Evolutionary conservation across 257 asterid species (phyloP).

Genomic region (Coffea eugenioides): DNA sequence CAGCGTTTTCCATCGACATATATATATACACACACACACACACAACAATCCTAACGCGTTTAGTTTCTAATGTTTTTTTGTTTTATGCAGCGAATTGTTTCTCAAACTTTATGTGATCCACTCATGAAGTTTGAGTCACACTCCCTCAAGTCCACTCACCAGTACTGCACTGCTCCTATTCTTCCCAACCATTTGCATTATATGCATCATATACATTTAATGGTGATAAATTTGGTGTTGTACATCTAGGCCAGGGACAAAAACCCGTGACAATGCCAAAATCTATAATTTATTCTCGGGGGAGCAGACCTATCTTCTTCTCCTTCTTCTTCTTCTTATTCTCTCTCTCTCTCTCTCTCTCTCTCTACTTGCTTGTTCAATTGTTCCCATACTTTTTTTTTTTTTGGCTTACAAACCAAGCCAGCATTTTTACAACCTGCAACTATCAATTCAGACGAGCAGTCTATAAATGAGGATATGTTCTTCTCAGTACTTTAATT

Average conservation of each 20-base stretch:
- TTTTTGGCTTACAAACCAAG: background rate
- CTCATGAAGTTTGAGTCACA: background rate
- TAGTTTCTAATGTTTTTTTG: background rate
- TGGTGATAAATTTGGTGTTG: slow-evolving; percentile 27
- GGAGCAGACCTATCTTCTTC: background rate
- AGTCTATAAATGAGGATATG: too few species aligned
- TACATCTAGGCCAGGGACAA: slow-evolving; percentile 43
- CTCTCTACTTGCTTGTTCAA: background rate
- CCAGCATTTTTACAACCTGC: background rate
- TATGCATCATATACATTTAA: background rate
- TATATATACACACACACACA: too few species aligned
- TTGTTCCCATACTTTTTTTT: background rate
- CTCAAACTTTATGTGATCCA: slow-evolving; percentile 19
- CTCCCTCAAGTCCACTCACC: background rate
- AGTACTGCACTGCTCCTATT: background rate
- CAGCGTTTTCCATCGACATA: background rate
- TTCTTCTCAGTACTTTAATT: too few species aligned
- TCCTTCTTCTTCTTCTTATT: background rate
- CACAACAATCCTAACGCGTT: slow-evolving; percentile 16
- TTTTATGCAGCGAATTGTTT: background rate
- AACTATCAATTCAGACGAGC: too few species aligned
- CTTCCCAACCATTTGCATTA: slow-evolving; percentile 26
- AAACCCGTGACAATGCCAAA: slow-evolving; percentile 56
- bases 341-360: background rate
- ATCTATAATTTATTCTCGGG: slow-evolving; percentile 25